Base-by-base conservation (phyloP, 2,329 filamentous ascomycete species). In the Ceratocystiopsis sp. region DNA sequence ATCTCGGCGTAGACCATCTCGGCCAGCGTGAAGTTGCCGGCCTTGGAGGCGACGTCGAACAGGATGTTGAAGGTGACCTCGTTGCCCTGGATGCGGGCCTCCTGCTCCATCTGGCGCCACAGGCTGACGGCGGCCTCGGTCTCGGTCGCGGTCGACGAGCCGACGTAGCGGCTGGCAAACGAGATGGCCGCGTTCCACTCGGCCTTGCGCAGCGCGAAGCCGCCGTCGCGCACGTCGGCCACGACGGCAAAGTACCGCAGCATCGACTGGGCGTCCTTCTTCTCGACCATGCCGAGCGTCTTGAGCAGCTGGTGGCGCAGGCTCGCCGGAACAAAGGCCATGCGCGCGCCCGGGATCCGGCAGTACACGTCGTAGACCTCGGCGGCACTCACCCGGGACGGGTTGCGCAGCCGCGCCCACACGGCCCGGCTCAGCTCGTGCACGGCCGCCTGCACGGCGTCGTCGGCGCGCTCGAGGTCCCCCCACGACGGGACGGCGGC, bases 61-160 rank as follows among this genome's bases (percentile, higher is more conserved):
- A 98, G 69, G 39, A 95, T 81, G 55, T 91, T 94, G 60, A 98
- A 93, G 0, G 89, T 93, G n/a, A 86, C 79, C 40, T 75, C 69
- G 51, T 81, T 82, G 34, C 73, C 78, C 50, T 64, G 62, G 14
- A 85, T 59, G 1, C 73, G 70, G 2, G 78, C 77, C 5, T 75
- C 63, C 39, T 73, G 68, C 59, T 98, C 91, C 86, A 96, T 96
- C 53, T 91, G 78, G 50, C 74, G 77, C 87, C 89, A 98, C 19
- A 93, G 61, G 40, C 75, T 71, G 38, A 98, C 65, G 0, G 84
- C 78, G 6, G 75, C 70, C 58, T 83, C 66, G 37, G 84, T 59
- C 57, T 86, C 71, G 36, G 69, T 54, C 38, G 70, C 65, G 38
- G 73, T 68, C 35, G 77, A 65, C 12, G 55, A 64, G 10, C 71